phyloP scores from a whole-genome alignment of 169 alveolate species.

The Eimeria necatrix region DNA sequence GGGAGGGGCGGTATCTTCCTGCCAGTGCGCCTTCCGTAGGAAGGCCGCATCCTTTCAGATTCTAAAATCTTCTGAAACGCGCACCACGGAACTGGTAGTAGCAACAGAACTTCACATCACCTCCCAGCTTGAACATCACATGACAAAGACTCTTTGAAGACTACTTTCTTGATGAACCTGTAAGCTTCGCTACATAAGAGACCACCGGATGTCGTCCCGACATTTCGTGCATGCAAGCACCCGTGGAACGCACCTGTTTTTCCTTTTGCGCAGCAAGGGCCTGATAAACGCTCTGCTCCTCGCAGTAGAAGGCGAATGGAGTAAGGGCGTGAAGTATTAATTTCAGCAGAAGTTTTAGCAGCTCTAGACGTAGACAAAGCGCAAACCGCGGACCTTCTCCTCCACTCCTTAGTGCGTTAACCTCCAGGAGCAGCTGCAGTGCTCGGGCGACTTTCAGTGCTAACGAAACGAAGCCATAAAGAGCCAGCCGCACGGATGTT shows the following conservation, averaged over 20 bases:
- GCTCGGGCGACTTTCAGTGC: constrained; percentile 54
- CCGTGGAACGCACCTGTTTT: constrained; percentile 34
- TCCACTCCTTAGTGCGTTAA: constrained; percentile 43
- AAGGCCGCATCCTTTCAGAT: constrained; percentile 22
- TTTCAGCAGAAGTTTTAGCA: constrained; percentile 65
- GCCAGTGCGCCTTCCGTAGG: constrained; percentile 74
- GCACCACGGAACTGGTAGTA: background rate
- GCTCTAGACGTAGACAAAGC: constrained; percentile 60
- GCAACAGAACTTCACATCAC: background rate
- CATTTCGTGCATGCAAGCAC: background rate
- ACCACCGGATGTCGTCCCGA: too few species aligned
- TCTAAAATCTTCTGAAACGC: background rate
- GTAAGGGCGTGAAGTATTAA: constrained; percentile 42
- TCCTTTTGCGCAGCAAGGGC: constrained; percentile 54
- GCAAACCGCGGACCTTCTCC: constrained; percentile 63
- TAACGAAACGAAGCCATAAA: constrained; percentile 26
- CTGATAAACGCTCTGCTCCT: constrained; percentile 65
- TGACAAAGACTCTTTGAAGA: background rate
- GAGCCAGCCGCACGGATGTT: constrained; percentile 47
- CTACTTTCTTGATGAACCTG: too few species aligned
- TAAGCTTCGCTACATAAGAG: too few species aligned
- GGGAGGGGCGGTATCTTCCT: constrained; percentile 68
- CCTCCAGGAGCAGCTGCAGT: constrained; percentile 67
- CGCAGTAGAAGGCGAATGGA: constrained; percentile 71
- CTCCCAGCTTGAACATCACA: background rate